Evolutionary conservation across 176 grass and related monocot species (phyloP).

Genomic region (barley (Hordeum vulgare)): DNA sequence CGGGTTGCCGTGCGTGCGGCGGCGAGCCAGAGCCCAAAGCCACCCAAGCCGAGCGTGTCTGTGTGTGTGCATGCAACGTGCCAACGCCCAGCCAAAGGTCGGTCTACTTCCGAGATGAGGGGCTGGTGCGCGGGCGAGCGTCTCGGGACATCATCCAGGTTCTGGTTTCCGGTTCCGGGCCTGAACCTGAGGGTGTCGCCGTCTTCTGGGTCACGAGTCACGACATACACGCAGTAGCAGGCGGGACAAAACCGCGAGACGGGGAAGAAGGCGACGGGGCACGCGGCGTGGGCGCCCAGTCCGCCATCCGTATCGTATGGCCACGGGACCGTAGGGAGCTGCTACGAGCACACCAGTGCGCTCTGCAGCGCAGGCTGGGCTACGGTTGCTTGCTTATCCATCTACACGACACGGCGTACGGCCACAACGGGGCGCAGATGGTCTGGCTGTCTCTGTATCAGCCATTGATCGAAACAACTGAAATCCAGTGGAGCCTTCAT

Average conservation of each 20-base stretch:
- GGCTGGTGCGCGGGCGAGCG: too few relatives aligned
- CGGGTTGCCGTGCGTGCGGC: conserved; percentile 4
- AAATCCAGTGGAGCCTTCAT: not conserved
- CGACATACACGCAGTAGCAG: not conserved
- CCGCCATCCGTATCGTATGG: conserved; percentile 19
- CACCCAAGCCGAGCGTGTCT: too few relatives aligned
- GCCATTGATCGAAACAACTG: too few relatives aligned
- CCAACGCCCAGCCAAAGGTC: too few relatives aligned
- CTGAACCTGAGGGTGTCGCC: not conserved
- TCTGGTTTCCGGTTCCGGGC: too few relatives aligned
- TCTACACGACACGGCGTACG: not conserved
- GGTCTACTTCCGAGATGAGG: too few relatives aligned
- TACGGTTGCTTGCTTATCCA: not conserved
- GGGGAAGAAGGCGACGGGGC: conserved; percentile 5
- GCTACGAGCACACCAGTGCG: not conserved
- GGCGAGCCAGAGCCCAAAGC: too few relatives aligned
- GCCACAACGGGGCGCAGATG: not conserved
- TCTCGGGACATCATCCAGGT: too few relatives aligned
- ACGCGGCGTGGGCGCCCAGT: conserved; percentile 1
- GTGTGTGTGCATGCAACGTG: too few relatives aligned
- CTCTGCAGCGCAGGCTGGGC: too few relatives aligned
- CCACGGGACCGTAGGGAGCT: not conserved
- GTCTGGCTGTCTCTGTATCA: too few relatives aligned
- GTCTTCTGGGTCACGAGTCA: too few relatives aligned
- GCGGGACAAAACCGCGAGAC: conserved; percentile 21